Evolutionary conservation across 192 early-diverging fungal species (phyloP), one percentile per base, ranked within the genome.

Genomic region (Phlyctochytrium bullatum): DNA sequence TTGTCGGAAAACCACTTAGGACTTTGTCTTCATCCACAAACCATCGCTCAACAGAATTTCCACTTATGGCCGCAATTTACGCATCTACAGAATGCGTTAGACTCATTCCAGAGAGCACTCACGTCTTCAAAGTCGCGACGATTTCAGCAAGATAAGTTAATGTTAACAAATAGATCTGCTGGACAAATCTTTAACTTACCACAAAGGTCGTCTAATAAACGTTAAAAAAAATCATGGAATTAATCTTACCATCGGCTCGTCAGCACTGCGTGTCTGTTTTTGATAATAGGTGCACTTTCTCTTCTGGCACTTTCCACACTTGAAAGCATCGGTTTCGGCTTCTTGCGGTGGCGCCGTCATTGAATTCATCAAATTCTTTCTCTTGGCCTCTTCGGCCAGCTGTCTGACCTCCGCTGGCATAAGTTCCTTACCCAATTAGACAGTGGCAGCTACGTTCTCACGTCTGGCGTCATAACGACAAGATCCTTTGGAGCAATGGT

Each of bases 201-300:
- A 57, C 54, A 28, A 57, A 57, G 54, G 54, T 57, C 27, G 54
- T 57, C 54, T 57, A 57, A 27, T 10, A 57, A 57, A 25, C 54
- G 4, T 57, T 28, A 10, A 10, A 14, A 27, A 57, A 57, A 14
- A 57, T 25, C 10, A 27, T 10, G 20, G 20, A 20, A 20, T 6
- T 20, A 47, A 47, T 6, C 54, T 28, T 25, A 57, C 54, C 96
- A 98, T 98, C 24, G 96, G 96, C 80, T 99, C 97, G 84, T 99
- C 97, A 14, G 97, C 97, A 60, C 88, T 90, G 36, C 97, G 84
- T 17, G 96, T 99, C 82, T 94, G 92, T 91, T 92, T 93, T 84
- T 99, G 97, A 78, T 86, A 95, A 75, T 96, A 99, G 20, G 89
- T 89, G 62, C 86, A 86, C 68, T 89, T 94, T 59, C 97, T 86